Conservation (phyloP, 2,329 filamentous ascomycete genomes). For the Fusarium domesticum region DNA sequence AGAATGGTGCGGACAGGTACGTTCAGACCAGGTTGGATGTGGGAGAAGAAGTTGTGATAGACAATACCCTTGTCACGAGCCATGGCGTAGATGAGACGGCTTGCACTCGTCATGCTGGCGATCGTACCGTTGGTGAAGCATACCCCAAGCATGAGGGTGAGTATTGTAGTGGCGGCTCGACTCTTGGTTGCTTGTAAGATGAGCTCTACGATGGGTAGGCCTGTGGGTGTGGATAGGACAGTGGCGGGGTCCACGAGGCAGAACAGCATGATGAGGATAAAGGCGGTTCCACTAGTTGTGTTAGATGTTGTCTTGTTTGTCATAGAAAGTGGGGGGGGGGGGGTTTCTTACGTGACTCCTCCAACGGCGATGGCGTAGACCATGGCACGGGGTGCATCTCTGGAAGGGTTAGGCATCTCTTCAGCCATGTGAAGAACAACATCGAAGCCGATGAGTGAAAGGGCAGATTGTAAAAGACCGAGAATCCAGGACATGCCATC, state of each 20-base stretch:
- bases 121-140: conserved; percentile 46
- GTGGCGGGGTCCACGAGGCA: conserved; percentile 36
- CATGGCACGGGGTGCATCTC: conserved; percentile 42
- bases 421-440: conserved; percentile 44
- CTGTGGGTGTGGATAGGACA: conserved; percentile 36
- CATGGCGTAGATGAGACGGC: conserved; percentile 39
- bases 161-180: conserved; percentile 37
- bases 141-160: conserved; percentile 40
- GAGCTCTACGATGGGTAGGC: conserved; percentile 45
- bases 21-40: conserved; percentile 6
- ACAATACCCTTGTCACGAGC: conserved; percentile 11
- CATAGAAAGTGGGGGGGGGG: rapidly evolving
- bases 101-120: conserved; percentile 42
- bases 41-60: conserved; percentile 4
- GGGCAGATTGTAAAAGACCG: conserved; percentile 40
- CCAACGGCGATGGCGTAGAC: conserved; percentile 42
- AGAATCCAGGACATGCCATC: conserved; percentile 47
- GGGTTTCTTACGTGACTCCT: conserved; percentile 37
- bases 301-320: neutral
- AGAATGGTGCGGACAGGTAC: conserved; percentile 6
- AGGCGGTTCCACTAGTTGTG: conserved; percentile 30
- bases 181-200: conserved; percentile 41
- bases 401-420: conserved; percentile 42
- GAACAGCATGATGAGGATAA: conserved; percentile 42
- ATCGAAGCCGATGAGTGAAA: conserved; percentile 42